Evolutionary conservation across 805 yeast species (phyloP), one percentile per base, ranked within the genome.

Genomic region (Yamadazyma takamatsuzukensis): DNA sequence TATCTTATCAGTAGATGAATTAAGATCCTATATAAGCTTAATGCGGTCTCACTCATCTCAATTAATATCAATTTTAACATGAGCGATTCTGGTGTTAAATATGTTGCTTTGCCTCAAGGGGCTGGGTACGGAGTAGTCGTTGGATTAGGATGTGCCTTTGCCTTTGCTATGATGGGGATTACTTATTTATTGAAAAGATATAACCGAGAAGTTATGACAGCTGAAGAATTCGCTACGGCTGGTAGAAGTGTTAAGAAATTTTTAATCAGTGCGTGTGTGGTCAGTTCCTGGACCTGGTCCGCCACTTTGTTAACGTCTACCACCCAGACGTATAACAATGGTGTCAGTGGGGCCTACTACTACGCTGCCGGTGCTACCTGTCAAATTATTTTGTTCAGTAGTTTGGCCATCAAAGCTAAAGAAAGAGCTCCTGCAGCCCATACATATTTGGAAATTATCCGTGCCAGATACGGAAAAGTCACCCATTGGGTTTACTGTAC

Each of bases 211-310:
- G 72, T 83, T 35, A 81, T 87, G 59, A 86, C 95, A 5, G 88
- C 96, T 4, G 97, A 89, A 61, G 96, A 88, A 53, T 89, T 89
- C 47, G 77, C 94, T 3, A 88, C 96, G 4, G 96, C 96, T 21
- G 96, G 96, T 44, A 74, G 96, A 53, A 70, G 86, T 3, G 94
- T 89, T 25, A 83, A 82, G 47, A 79, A 90, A 0, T 93, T 93
- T 30, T 67, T 89, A 44, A 81, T 87, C 41, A 80, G 90, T 4
- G 80, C 95, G 6, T 95, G 96, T 6, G 96, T 89, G 18, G 96
- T 88, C 6, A 80, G 90, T 9, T 80, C 90, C 6, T 89, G 97
- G 97, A 87, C 96, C 10, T 67, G 72, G 72, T 61, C 69, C 24
- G 69, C 68, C n/a, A 56, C 58, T n/a, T 45, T 57, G 18, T 51